Conservation (phyloP, 2,329 filamentous ascomycete species). For the Colletotrichum paranaense region DNA sequence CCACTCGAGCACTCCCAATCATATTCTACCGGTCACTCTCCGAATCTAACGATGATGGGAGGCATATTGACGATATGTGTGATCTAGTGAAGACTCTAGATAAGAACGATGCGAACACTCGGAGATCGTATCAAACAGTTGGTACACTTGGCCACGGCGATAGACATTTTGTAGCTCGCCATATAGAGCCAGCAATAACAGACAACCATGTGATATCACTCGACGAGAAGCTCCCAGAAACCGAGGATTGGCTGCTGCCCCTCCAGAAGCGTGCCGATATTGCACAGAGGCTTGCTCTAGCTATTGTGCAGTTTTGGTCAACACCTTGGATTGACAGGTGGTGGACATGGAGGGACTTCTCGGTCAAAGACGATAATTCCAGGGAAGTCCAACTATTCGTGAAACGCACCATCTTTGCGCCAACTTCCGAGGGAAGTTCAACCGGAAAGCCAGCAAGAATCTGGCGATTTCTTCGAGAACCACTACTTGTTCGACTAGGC, state of each 20-base stretch:
- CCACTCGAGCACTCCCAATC: background rate
- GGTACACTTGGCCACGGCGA: conserved; percentile 13
- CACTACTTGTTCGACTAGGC: conserved; percentile 11
- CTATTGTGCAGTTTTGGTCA: conserved; percentile 16
- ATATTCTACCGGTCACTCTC: background rate
- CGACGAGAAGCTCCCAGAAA: background rate
- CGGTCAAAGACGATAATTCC: background rate
- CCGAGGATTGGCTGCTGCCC: background rate
- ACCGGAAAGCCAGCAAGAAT: background rate
- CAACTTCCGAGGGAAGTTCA: background rate
- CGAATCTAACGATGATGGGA: background rate
- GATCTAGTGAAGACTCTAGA: background rate
- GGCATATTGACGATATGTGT: conserved; percentile 3
- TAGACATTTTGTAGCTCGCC: background rate
- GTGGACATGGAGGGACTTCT: conserved; percentile 22
- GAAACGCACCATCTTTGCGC: background rate
- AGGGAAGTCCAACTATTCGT: background rate
- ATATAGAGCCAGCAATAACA: background rate
- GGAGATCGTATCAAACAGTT: background rate
- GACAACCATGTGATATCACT: background rate
- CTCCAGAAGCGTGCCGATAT: conserved; percentile 6
- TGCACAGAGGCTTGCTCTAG: conserved; percentile 11
- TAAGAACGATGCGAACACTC: background rate
- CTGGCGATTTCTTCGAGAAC: conserved; percentile 8
- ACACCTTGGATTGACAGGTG: conserved; percentile 13